These are phyloP conservation scores for Citrus inodora DNA, from an alignment of 345 rosid species.

Conservation along the genomic window DNA sequence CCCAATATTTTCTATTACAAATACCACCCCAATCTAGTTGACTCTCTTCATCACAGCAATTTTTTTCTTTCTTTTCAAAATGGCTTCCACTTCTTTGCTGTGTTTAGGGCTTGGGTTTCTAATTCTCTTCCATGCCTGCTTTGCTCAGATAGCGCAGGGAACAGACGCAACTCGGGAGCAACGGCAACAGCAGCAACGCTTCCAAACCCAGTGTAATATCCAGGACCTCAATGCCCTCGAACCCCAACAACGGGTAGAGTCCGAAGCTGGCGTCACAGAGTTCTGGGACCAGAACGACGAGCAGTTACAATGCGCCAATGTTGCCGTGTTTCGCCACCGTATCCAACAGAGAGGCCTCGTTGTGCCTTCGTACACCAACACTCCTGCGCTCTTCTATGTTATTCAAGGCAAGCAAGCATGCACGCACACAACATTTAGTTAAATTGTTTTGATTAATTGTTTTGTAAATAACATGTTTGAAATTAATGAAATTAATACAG, in stretches of 20 bases:
- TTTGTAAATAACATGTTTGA: no score
- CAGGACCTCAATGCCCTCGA: conserved; percentile 23
- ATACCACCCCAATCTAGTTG: background rate
- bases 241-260: conserved; percentile 26
- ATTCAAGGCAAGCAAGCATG: conserved; percentile 27
- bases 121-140: background rate
- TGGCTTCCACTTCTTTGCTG: background rate
- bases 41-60: background rate
- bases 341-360: conserved; percentile 32
- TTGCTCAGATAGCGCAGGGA: conserved; percentile 1
- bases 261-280: conserved; percentile 44
- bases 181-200: conserved; percentile 15
- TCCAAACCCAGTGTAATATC: conserved; percentile 30
- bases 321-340: conserved; percentile 33
- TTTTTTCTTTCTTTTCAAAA: background rate
- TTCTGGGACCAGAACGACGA: conserved; percentile 37
- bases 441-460: no score
- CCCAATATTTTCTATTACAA: background rate
- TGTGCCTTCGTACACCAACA: conserved; percentile 37
- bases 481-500: background rate
- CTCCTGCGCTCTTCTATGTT: conserved; percentile 38
- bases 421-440: no score
- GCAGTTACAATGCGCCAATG: conserved; percentile 45
- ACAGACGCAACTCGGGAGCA: background rate
- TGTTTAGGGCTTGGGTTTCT: conserved; percentile 6